Percentiles rank a stretch among this genome's conserved stretches.
phyloP scores from a whole-genome alignment of 495 filamentous ascomycete species.

The Sporormia fimetaria region DNA sequence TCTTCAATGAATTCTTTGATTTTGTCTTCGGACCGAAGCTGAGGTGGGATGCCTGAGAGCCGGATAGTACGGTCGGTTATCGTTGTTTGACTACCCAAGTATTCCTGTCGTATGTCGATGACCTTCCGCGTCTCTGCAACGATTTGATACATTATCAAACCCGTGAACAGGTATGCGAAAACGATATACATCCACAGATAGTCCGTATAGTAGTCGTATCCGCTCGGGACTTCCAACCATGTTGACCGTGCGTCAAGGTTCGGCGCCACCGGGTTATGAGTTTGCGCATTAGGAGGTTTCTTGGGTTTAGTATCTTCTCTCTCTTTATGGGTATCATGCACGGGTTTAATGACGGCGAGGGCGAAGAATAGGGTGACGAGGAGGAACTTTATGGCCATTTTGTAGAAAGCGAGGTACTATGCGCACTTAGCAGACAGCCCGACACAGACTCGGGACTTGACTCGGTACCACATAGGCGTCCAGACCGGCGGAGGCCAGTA shows the following conservation, averaged over 20 bases:
- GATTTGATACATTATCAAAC: constrained; percentile 70
- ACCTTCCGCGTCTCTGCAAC: constrained; percentile 70
- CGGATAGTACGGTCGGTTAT: constrained; percentile 90
- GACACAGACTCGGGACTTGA: neutral
- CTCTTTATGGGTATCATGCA: constrained; percentile 55
- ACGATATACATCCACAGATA: constrained; percentile 91
- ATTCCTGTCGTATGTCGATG: constrained; percentile 75
- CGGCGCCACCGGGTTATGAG: neutral
- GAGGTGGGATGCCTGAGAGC: constrained; percentile 73
- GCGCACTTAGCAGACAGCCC: constrained; percentile 3
- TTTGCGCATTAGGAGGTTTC: neutral
- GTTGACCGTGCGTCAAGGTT: constrained; percentile 4
- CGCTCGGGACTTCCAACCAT: constrained; percentile 3
- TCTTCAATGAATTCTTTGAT: constrained; percentile 82
- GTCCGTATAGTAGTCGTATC: constrained; percentile 29
- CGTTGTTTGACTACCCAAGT: constrained; percentile 84
- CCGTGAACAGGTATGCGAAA: constrained; percentile 85
- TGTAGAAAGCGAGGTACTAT: constrained; percentile 87
- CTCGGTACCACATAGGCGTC: constrained; percentile 86
- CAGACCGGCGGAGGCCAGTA: constrained; percentile 79
- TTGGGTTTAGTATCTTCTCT: too few relatives aligned
- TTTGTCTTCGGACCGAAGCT: constrained; percentile 66
- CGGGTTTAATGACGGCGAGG: constrained; percentile 65
- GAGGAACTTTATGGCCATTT: constrained; percentile 81
- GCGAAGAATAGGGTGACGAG: constrained; percentile 68